Evolutionary conservation across 768 basidiomycete genomes (phyloP).

Genomic region (Pulveroboletus frians): DNA sequence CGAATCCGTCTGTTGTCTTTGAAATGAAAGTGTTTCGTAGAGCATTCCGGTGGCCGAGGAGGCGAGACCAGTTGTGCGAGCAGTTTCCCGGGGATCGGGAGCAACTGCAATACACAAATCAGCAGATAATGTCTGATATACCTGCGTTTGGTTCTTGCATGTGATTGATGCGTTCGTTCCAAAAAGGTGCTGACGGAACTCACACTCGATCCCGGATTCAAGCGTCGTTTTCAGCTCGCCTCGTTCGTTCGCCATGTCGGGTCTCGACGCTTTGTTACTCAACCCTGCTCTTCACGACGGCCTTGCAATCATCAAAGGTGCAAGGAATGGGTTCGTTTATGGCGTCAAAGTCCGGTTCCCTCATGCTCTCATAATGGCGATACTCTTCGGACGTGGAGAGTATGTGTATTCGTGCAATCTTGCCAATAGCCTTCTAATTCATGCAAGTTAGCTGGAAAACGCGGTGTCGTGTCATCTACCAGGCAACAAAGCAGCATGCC

Average conservation of each 20-base stretch:
- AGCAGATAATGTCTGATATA: not conserved
- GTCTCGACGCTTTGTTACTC: slow-evolving; percentile 25
- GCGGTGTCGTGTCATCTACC: slow-evolving; percentile 65
- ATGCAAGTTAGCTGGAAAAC: slow-evolving; percentile 55
- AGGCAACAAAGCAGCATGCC: slow-evolving; percentile 87
- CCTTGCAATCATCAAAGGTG: slow-evolving; percentile 90
- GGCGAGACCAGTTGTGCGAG: too few species aligned
- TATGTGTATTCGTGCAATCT: slow-evolving; percentile 38
- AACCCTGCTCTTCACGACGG: slow-evolving; percentile 85
- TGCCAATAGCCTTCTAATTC: slow-evolving; percentile 6
- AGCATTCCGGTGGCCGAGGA: not conserved
- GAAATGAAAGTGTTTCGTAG: not conserved
- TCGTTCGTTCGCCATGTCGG: slow-evolving; percentile 19
- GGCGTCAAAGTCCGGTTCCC: slow-evolving; percentile 91
- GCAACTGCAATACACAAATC: not conserved
- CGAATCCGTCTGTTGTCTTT: not conserved
- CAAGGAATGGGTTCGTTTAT: slow-evolving; percentile 85
- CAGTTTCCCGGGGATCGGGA: too few species aligned
- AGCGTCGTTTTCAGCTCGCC: not conserved
- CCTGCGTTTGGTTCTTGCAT: slow-evolving; percentile 6
- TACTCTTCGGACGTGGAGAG: slow-evolving; percentile 90
- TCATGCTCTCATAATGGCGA: slow-evolving; percentile 94
- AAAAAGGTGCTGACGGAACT: not conserved
- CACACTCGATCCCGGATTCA: not conserved
- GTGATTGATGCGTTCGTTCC: slow-evolving; percentile 22